phyloP scores from a whole-genome alignment of 2,329 filamentous ascomycete genomes.

The Paecilomyces sp. region DNA sequence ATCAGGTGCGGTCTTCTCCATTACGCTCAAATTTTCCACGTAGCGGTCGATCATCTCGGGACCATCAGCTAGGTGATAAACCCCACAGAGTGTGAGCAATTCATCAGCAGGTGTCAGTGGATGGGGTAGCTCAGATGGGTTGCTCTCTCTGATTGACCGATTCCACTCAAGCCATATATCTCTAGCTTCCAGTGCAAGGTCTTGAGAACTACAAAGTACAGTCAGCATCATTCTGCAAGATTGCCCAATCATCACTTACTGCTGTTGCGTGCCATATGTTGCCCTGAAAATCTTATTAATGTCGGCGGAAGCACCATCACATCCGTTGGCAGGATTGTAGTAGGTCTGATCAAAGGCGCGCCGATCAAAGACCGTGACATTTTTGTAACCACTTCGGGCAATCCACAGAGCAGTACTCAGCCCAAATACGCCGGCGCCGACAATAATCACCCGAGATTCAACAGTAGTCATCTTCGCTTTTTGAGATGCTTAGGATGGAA shows the following conservation, averaged over 20 bases:
- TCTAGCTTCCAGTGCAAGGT: constrained; percentile 22
- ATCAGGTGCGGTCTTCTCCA: constrained; percentile 6
- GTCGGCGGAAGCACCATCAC: constrained; percentile 30
- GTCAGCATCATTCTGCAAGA: too few relatives aligned
- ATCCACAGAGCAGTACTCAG: too few relatives aligned
- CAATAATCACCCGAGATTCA: too few relatives aligned
- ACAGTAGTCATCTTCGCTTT: too few relatives aligned
- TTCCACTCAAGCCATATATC: constrained; percentile 25
- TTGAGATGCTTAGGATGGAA: too few relatives aligned
- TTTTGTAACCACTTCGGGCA: constrained; percentile 20
- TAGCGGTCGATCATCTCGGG: too few relatives aligned
- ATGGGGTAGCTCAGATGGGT: constrained; percentile 9
- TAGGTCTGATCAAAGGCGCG: constrained; percentile 28
- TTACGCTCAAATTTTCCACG: not conserved
- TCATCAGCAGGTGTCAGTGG: constrained; percentile 13
- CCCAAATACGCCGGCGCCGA: too few relatives aligned
- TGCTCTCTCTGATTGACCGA: constrained; percentile 7
- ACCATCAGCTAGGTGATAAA: too few relatives aligned
- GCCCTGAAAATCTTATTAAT: constrained; percentile 28
- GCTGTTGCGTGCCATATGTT: constrained; percentile 19
- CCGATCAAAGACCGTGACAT: constrained; percentile 42
- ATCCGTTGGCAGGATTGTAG: constrained; percentile 32
- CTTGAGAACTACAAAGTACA: constrained; percentile 5
- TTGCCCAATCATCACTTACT: too few relatives aligned
- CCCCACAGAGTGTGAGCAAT: constrained; percentile 8